Evolutionary conservation across 129 eudicot species (phyloP).

Genomic region (Rutidosis leptorrhynchoides): DNA sequence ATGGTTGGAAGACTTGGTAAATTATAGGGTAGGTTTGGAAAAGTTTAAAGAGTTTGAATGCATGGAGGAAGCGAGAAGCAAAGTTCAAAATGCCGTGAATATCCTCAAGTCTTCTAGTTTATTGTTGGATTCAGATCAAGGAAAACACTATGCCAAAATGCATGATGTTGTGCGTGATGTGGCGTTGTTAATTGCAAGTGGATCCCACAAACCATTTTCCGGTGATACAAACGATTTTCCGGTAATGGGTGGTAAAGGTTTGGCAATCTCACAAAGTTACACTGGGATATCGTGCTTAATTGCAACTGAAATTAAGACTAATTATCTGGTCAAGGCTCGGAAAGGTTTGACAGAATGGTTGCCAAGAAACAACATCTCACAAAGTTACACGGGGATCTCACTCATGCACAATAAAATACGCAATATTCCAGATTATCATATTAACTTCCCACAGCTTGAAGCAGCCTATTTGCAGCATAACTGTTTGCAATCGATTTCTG

Average conservation of each 20-base stretch:
- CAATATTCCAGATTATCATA: slow-evolving; percentile 8
- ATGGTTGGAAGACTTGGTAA: not conserved
- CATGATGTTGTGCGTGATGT: too few species aligned
- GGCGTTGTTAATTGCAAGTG: not conserved
- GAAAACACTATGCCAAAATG: too few species aligned
- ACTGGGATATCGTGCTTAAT: slow-evolving; percentile 6
- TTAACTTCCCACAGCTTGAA: not conserved
- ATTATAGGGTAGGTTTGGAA: too few species aligned
- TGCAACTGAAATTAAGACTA: not conserved
- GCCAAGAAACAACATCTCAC: too few species aligned
- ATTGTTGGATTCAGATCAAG: too few species aligned
- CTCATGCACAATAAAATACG: not conserved
- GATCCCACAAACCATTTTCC: too few species aligned
- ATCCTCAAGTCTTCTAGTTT: too few species aligned
- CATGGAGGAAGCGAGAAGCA: slow-evolving; percentile 4
- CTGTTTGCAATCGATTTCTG: not conserved
- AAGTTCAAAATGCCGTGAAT: slow-evolving; percentile 9
- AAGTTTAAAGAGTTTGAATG: not conserved
- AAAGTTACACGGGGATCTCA: slow-evolving; percentile 25
- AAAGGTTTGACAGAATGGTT: too few species aligned
- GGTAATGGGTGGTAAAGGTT: not conserved
- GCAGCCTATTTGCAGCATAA: not conserved
- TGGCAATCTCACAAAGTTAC: slow-evolving; percentile 13
- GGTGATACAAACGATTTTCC: too few species aligned
- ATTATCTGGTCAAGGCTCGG: not conserved